These are phyloP conservation scores for Nannochloris sp. DNA, from an alignment of 139 green algal genomes.

Conservation along the genomic window DNA sequence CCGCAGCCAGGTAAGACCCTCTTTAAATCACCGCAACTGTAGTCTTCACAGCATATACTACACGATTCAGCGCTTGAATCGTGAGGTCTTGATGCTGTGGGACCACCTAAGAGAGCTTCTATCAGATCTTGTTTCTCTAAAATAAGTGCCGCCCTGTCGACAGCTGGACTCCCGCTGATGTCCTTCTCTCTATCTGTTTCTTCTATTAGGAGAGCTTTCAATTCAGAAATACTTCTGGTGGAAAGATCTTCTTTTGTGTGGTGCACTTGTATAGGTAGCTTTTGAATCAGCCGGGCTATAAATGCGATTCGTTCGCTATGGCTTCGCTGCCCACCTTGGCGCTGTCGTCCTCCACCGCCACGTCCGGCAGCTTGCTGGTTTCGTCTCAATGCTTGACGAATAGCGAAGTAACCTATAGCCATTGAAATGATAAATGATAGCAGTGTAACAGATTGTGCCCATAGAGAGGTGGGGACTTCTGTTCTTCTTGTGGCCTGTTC, in stretches of 20 bases:
- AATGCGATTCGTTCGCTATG: background rate
- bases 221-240: constrained; percentile 19
- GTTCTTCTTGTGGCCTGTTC: no score
- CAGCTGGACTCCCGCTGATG: background rate
- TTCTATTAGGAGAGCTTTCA: constrained; percentile 22
- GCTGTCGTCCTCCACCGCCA: background rate
- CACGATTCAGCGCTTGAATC: constrained; percentile 26
- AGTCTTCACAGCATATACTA: constrained; percentile 55
- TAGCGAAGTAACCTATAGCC: background rate
- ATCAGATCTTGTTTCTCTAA: constrained; percentile 49
- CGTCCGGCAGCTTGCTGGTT: no score
- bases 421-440: background rate
- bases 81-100: background rate
- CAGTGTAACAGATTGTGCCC: background rate
- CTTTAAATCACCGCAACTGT: constrained; percentile 41
- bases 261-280: constrained; percentile 37
- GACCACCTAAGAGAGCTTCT: constrained; percentile 4
- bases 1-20: constrained; percentile 40
- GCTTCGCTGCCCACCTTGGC: background rate
- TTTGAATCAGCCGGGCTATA: constrained; percentile 10
- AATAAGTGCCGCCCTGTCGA: background rate
- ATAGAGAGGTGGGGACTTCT: no score
- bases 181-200: background rate
- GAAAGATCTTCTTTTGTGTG: constrained; percentile 30
- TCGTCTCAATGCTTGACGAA: background rate